Conservation (phyloP, 106 monocot species). For the Ottelia alismoides region DNA sequence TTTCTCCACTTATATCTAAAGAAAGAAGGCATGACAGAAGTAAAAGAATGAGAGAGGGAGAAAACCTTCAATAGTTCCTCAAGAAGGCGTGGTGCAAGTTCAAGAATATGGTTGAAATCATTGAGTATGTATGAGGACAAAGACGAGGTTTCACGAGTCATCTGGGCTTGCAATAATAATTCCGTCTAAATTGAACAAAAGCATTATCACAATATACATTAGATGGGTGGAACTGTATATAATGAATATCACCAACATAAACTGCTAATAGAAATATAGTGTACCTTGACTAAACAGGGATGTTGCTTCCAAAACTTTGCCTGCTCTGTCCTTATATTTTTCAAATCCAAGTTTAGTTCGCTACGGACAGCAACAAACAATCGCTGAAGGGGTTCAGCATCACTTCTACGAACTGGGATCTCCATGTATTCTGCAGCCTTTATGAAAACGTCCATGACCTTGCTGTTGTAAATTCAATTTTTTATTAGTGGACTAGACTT, state of each 20-base stretch:
- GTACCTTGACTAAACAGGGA: constrained; percentile 85
- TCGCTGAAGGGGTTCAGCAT: constrained; percentile 71
- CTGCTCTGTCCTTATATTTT: constrained; percentile 80
- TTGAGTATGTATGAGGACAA: constrained; percentile 40
- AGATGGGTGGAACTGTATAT: no score
- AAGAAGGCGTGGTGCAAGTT: constrained; percentile 87
- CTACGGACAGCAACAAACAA: constrained; percentile 67
- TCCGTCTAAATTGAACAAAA: constrained; percentile 58
- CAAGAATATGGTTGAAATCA: constrained; percentile 78
- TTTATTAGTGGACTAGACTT: not conserved
- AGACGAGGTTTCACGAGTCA: constrained; percentile 45
- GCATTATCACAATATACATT: no score
- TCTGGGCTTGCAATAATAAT: constrained; percentile 69
- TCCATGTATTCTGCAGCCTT: constrained; percentile 95
- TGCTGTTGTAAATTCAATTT: constrained; percentile 40
- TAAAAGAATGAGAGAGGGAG: not conserved
- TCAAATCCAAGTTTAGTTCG: constrained; percentile 68
- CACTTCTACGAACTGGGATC: constrained; percentile 83
- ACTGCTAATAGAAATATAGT: no score
- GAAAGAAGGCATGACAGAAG: no score
- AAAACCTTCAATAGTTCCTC: constrained; percentile 79
- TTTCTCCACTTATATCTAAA: no score
- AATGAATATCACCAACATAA: no score
- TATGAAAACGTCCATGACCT: constrained; percentile 86
- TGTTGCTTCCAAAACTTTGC: constrained; percentile 97